Base-by-base conservation (phyloP, 371 early-diverging fungal species). In the Rhizopus stolonifer region DNA sequence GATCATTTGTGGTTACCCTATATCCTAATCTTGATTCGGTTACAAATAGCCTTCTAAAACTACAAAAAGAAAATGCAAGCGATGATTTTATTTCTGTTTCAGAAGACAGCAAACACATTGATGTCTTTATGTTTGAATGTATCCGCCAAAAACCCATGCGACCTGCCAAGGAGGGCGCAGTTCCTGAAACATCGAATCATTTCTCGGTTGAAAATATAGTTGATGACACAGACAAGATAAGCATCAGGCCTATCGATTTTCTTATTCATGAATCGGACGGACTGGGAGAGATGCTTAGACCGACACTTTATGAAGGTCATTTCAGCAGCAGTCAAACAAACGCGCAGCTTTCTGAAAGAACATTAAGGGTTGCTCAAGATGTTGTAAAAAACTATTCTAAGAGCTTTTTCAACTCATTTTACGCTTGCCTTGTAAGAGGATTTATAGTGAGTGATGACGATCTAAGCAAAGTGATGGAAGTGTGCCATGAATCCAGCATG, bases 391-490 rank as follows among this genome's bases (percentile, higher is more conserved):
- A 72, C 6, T 87, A 80, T 54, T 75, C 80, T 1, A 73, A 70
- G 25, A 82, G 84, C 23, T 89, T 84, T 51, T 65, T 80, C 9
- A 84, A 79, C 42, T 82, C 84, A 2, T 79, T 87, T 8, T 87
- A 83, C 58, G 69, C 84, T 0, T 75, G 81, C 17, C 69, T 89
- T 13, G 59, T 87, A 51, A 78, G 83, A 49, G 85, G 83, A 1
- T 76, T 78, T 33, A 46, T 69, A 9, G 74, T 88, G 18, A 71
- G 69, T 33, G 60, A 69, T 11, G 58, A 66, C 0, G 89, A 89
- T 56, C 56, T 91, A 21, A 69, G 61, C 14, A 81, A 75, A 46
- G 83, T 82, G 0, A 48, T 84, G 23, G 72, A 74, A 13, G 66
- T 81, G 2, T 88, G 89, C 46, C 69, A 77, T 23, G 81, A 86